Percentiles rank a stretch among this genome's conserved stretches.
phyloP scores from a whole-genome alignment of 1,139 yeast species.

The Geotrichum fermentans region DNA sequence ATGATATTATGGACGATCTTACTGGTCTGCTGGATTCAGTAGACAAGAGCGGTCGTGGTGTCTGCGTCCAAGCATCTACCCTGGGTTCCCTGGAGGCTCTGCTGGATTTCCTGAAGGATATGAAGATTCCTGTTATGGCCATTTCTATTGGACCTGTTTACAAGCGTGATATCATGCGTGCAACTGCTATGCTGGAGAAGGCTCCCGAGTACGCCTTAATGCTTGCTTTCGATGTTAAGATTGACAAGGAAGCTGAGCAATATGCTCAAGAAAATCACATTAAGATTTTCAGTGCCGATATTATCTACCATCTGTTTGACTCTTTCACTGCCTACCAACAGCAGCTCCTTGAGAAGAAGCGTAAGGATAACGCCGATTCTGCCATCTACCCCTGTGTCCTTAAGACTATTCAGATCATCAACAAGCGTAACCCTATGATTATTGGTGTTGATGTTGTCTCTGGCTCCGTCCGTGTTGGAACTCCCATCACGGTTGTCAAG shows the following conservation, averaged over 20 bases:
- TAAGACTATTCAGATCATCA: slow-evolving; percentile 91
- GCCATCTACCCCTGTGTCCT: slow-evolving; percentile 95
- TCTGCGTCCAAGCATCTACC: slow-evolving; percentile 96
- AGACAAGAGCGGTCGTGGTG: slow-evolving; percentile 92
- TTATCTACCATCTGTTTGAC: slow-evolving; percentile 94
- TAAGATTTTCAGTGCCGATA: slow-evolving; percentile 89
- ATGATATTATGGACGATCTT: slow-evolving; percentile 97
- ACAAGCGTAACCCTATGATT: slow-evolving; percentile 98
- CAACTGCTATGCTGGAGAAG: slow-evolving; percentile 91
- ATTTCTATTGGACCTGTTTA: slow-evolving; percentile 96
- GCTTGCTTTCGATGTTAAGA: slow-evolving; percentile 96
- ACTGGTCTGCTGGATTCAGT: slow-evolving; percentile 93
- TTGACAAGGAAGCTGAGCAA: slow-evolving; percentile 97
- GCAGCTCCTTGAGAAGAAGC: slow-evolving; percentile 80
- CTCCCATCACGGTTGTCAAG: slow-evolving; percentile 94
- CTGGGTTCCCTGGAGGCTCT: slow-evolving; percentile 96
- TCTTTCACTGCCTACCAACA: slow-evolving; percentile 89
- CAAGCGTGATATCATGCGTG: slow-evolving; percentile 97
- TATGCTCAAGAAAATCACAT: slow-evolving; percentile 91
- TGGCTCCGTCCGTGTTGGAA: slow-evolving; percentile 84
- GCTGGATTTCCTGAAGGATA: slow-evolving; percentile 91
- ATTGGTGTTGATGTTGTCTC: slow-evolving; percentile 96
- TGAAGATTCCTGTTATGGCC: slow-evolving; percentile 98
- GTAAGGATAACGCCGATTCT: slow-evolving; percentile 79
- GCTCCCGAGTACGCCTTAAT: slow-evolving; percentile 94